These are phyloP conservation scores for Yamadazyma songkhlaensis DNA, from an alignment of 1,139 yeast species.

Conservation along the genomic window DNA sequence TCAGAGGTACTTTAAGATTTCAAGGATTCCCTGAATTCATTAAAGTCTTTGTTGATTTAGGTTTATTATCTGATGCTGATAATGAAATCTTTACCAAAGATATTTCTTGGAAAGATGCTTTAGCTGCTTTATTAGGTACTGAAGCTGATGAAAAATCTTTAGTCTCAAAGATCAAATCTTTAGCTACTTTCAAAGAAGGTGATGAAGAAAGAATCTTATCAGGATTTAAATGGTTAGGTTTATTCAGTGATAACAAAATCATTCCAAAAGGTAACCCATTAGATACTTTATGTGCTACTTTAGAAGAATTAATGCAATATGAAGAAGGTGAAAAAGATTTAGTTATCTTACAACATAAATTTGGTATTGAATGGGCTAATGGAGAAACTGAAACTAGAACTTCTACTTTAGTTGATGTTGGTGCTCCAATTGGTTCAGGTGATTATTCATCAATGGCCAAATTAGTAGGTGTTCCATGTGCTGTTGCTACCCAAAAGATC, in stretches of 20 bases:
- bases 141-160: conserved; percentile 65
- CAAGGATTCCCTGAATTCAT: conserved; percentile 99
- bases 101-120: conserved; percentile 85
- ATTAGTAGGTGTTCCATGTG: conserved; percentile 97
- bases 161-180: conserved; percentile 67
- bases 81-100: conserved; percentile 55
- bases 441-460: conserved; percentile 99
- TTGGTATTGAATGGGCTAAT: conserved; percentile 95
- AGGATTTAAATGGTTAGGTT: conserved; percentile 93
- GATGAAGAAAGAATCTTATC: conserved; percentile 84
- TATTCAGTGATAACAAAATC: conserved; percentile 72
- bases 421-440: conserved; percentile 51
- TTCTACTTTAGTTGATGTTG: conserved; percentile 92
- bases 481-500: conserved; percentile 88
- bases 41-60: conserved; percentile 91
- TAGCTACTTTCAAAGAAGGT: conserved; percentile 78
- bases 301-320: conserved; percentile 94
- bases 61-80: conserved; percentile 80
- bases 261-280: conserved; percentile 92
- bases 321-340: conserved; percentile 94
- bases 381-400: conserved; percentile 90
- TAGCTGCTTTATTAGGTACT: conserved; percentile 73
- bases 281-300: conserved; percentile 94
- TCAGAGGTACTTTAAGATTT: conserved; percentile 95
- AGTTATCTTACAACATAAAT: conserved; percentile 95